Conservation (phyloP, 2,329 filamentous ascomycete genomes). For the Leptographium radiaticola region DNA sequence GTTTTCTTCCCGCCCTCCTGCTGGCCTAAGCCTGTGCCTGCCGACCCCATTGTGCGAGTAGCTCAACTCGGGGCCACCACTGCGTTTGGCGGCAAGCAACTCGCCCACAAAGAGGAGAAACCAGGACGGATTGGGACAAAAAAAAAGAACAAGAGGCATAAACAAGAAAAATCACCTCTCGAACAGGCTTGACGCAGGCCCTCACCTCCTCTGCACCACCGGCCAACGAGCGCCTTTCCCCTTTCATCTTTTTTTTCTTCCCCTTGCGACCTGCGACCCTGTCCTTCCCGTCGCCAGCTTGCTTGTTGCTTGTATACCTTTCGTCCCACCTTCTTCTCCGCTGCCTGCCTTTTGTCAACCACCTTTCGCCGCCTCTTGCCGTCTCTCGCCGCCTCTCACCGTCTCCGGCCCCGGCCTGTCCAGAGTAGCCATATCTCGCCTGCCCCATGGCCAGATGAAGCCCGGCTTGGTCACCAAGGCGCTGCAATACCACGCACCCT, state of each 20-base stretch:
- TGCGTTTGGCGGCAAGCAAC: background rate
- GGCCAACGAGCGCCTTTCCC: background rate
- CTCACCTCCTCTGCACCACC: background rate
- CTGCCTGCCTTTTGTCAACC: background rate
- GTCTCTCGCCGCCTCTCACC: background rate
- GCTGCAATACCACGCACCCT: constrained; percentile 27
- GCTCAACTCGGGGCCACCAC: background rate
- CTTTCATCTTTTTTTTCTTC: background rate
- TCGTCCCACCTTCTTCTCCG: background rate
- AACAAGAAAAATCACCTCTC: background rate
- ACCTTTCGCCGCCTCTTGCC: background rate
- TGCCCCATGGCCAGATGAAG: constrained; percentile 28
- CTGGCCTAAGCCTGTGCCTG: background rate
- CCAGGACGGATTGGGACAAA: constrained; percentile 2
- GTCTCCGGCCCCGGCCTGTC: background rate
- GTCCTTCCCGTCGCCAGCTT: no score
- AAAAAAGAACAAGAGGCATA: background rate
- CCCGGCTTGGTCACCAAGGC: constrained; percentile 27
- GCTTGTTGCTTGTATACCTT: background rate
- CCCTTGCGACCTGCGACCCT: background rate
- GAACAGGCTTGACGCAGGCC: background rate
- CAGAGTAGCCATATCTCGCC: no score
- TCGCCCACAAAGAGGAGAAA: background rate
- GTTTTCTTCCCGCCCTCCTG: background rate
- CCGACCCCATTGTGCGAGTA: background rate